These are phyloP conservation scores for Exophiala mesophila DNA, from an alignment of 2,329 filamentous ascomycete genomes.

Conservation along the genomic window DNA sequence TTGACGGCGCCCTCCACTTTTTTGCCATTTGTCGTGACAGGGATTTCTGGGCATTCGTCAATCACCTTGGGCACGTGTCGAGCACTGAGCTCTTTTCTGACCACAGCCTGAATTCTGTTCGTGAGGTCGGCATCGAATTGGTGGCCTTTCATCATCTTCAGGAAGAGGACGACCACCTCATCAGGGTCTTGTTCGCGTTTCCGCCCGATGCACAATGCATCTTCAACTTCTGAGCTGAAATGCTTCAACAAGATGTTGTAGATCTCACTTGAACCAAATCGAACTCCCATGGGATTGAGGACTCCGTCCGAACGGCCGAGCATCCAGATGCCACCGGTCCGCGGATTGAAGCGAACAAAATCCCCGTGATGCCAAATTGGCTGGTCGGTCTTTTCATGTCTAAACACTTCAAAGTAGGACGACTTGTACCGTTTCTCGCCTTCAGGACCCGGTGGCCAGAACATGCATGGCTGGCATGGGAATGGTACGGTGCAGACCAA, in stretches of 20 bases:
- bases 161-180: slow-evolving; percentile 82
- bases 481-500: slow-evolving; percentile 83
- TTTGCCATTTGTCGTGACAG: slow-evolving; percentile 90
- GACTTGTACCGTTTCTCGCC: slow-evolving; percentile 72
- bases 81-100: slow-evolving; percentile 75
- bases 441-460: slow-evolving; percentile 64
- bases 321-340: slow-evolving; percentile 79
- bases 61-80: slow-evolving; percentile 83
- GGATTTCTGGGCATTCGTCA: slow-evolving; percentile 79
- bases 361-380: slow-evolving; percentile 88
- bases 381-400: slow-evolving; percentile 32
- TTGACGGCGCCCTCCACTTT: slow-evolving; percentile 98
- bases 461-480: slow-evolving; percentile 83
- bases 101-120: slow-evolving; percentile 58
- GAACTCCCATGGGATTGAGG: slow-evolving; percentile 82
- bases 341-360: slow-evolving; percentile 68
- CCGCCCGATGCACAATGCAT: slow-evolving; percentile 82
- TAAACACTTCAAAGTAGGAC: slow-evolving; percentile 84
- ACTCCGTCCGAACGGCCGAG: slow-evolving; percentile 88
- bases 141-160: slow-evolving; percentile 64
- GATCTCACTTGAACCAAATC: slow-evolving; percentile 91
- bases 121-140: slow-evolving; percentile 58
- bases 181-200: slow-evolving; percentile 67
- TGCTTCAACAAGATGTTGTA: slow-evolving; percentile 88
- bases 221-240: slow-evolving; percentile 72